phyloP scores from a whole-genome alignment of 2,329 filamentous ascomycete species.

The Pseudodiploospora longispora region DNA sequence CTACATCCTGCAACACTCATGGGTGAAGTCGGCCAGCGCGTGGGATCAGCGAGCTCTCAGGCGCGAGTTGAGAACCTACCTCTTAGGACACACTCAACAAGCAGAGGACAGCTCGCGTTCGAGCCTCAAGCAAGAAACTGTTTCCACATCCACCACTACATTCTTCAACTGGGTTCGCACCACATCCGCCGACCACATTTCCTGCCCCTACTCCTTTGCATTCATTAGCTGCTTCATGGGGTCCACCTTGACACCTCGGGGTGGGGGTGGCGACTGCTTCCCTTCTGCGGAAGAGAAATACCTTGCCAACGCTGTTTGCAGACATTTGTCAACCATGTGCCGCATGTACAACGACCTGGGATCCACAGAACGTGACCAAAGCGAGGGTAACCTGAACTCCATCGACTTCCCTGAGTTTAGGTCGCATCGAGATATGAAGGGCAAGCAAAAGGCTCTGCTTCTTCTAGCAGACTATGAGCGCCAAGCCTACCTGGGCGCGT shows the following conservation, averaged over 20 bases:
- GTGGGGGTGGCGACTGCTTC: constrained; percentile 6
- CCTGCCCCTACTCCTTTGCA: constrained; percentile 10
- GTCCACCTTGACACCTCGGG: background rate
- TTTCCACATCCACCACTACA: background rate
- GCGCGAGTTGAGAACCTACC: background rate
- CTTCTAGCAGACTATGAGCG: constrained; percentile 8
- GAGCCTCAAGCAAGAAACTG: background rate
- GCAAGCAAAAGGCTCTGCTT: constrained; percentile 1
- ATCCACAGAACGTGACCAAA: constrained; percentile 8
- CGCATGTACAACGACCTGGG: constrained; percentile 14
- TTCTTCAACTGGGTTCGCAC: constrained; percentile 12
- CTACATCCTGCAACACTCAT: background rate
- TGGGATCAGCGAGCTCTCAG: background rate
- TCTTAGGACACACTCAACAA: constrained; percentile 2
- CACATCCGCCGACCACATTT: constrained; percentile 9
- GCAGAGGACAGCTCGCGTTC: constrained; percentile 2
- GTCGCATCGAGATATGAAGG: background rate
- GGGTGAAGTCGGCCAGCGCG: background rate
- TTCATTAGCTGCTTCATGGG: constrained; percentile 11
- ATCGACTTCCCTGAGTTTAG: constrained; percentile 14
- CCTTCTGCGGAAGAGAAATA: constrained; percentile 7
- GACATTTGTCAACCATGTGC: constrained; percentile 11
- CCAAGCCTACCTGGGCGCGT: background rate
- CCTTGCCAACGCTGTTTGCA: constrained; percentile 4
- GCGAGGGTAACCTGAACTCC: constrained; percentile 13